Evolutionary conservation across 75 land plant species (phyloP), one percentile per base, ranked within the genome.

Genomic region (Pinus taeda): DNA sequence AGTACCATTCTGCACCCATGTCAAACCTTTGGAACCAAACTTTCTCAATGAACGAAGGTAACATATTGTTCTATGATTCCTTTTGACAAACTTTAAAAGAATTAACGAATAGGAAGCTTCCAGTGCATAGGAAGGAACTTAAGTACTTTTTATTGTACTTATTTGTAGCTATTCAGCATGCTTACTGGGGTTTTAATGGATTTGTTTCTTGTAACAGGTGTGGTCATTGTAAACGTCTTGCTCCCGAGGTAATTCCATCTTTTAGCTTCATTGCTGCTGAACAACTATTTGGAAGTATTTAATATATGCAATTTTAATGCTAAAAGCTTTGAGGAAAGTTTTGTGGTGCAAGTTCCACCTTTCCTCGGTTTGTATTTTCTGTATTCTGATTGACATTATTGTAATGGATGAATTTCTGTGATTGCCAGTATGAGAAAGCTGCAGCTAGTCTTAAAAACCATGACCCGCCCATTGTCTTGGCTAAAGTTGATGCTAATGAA

Each of bases 401-500:
- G 14, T 14, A 55, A 57, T 56, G 24, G 6, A 21, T 56, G 59
- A 73, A 26, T 73, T 22, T 29, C 64, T 59, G 17, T 60, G 20
- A 60, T 45, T 67, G 81, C 57, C 87, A 96, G 99, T 96, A 89
- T 79, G 99, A 92, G 83, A 90, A 94, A 74, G 99, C 99, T 64
- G 99, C 99, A 14, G 73, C 86, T 11, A 75, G 62, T 49, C 77
- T 96, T 59, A 92, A 89, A 62, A 75, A 64, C 37, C 82, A 88
- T 78, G 99, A 94, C 26, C 93, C 95, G 22, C 92, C 89, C 15
- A 71, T 96, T 60, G 74, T 88, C 73, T 84, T 96, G 17, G 99
- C 98, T 3, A 96, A 96, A 83, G 83, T 94, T 74, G 90, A 96
- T 79, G 99, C 93, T n/a, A 88, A 86, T 77, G 98, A 92, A 15